Conservation (phyloP, 1,139 yeast species). For the Hyphopichia buzzinii region DNA sequence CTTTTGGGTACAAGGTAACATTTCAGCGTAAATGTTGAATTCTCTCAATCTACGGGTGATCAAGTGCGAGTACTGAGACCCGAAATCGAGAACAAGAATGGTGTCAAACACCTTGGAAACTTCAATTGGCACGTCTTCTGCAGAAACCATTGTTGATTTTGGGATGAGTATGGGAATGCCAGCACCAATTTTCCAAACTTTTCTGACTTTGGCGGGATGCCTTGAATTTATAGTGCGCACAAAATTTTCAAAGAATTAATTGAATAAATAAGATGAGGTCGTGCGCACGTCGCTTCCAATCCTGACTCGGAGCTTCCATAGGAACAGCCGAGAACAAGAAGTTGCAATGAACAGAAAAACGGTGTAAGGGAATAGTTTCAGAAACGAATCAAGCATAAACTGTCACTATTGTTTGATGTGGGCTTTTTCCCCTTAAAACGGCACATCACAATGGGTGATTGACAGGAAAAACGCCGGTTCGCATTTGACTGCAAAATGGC, state of each 20-base stretch:
- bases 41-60: slow-evolving; percentile 98
- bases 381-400: no score
- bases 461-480: no score
- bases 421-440: no score
- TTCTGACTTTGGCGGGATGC: background rate
- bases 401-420: no score
- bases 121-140: slow-evolving; percentile 45
- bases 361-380: no score
- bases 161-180: background rate
- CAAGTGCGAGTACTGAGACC: slow-evolving; percentile 96
- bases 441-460: no score
- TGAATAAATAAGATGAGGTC: background rate
- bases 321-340: no score
- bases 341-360: no score
- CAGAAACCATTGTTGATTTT: slow-evolving; percentile 3
- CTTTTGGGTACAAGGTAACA: slow-evolving; percentile 98
- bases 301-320: no score
- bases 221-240: background rate
- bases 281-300: background rate
- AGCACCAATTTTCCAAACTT: background rate
- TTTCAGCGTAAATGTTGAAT: slow-evolving; percentile 96
- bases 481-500: no score
- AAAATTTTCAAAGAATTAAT: background rate
- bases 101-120: slow-evolving; percentile 92
- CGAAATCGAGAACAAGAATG: slow-evolving; percentile 94